phyloP scores from a whole-genome alignment of 192 early-diverging fungal genomes.

The Backusella psychrophila region DNA sequence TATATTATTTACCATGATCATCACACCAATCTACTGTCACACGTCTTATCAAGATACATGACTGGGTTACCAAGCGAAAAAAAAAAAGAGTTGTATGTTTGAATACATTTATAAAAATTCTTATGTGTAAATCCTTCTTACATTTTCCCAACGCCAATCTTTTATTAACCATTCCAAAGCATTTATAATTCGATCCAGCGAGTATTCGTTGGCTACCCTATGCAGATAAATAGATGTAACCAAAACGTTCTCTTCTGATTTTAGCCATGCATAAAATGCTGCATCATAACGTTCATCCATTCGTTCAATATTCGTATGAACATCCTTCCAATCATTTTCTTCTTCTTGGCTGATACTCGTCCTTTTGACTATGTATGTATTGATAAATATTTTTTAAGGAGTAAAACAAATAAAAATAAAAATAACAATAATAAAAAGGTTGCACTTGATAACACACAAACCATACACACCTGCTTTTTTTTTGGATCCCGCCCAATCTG shows the following conservation, averaged over 20 bases:
- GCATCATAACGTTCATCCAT: constrained; percentile 76
- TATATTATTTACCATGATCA: constrained; percentile 34
- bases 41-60: constrained; percentile 58
- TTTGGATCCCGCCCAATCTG: background rate
- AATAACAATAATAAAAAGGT: background rate
- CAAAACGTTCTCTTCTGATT: constrained; percentile 69
- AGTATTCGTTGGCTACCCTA: constrained; percentile 71
- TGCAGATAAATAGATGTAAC: constrained; percentile 65
- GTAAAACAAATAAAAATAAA: background rate
- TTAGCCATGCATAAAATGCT: constrained; percentile 71
- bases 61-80: too few relatives aligned
- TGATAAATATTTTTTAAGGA: background rate
- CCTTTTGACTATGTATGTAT: background rate
- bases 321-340: constrained; percentile 55
- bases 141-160: constrained; percentile 69
- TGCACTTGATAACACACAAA: background rate
- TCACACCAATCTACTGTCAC: constrained; percentile 68
- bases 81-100: too few relatives aligned
- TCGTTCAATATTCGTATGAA: constrained; percentile 62
- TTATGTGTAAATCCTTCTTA: too few relatives aligned
- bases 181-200: constrained; percentile 68
- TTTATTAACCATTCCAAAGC: constrained; percentile 70
- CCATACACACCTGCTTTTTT: background rate
- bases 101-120: too few relatives aligned
- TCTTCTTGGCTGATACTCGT: background rate